These are phyloP conservation scores for Kurtzmaniella natalensis DNA, from an alignment of 1,139 yeast genomes.

Conservation along the genomic window DNA sequence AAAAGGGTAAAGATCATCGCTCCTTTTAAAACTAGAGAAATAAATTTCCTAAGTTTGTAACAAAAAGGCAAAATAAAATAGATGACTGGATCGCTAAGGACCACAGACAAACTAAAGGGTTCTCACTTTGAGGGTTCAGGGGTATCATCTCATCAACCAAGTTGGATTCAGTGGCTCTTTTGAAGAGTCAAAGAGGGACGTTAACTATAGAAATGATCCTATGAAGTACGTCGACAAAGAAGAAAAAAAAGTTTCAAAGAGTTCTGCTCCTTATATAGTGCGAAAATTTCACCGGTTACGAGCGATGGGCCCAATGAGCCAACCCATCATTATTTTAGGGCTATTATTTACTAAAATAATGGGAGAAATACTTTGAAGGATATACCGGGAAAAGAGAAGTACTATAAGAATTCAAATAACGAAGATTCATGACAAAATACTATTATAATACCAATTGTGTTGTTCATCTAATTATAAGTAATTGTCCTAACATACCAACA, in stretches of 20 bases:
- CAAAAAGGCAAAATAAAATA: conserved; percentile 50
- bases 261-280: conserved; percentile 5
- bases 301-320: too few relatives aligned
- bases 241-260: conserved; percentile 19
- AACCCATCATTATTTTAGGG: too few relatives aligned
- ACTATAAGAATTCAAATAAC: too few relatives aligned
- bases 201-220: conserved; percentile 99
- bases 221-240: conserved; percentile 56
- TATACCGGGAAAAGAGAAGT: too few relatives aligned
- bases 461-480: too few relatives aligned
- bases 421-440: too few relatives aligned
- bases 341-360: too few relatives aligned
- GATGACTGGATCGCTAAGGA: conserved; percentile 84
- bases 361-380: too few relatives aligned
- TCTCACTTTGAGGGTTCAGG: conserved; percentile 84
- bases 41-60: conserved; percentile 14
- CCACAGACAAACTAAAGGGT: conserved; percentile 77
- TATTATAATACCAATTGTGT: too few relatives aligned
- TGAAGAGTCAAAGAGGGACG: conserved; percentile 99
- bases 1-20: conserved; percentile 99
- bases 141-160: conserved; percentile 98
- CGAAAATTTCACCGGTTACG: too few relatives aligned
- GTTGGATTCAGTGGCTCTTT: conserved; percentile 99
- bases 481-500: too few relatives aligned
- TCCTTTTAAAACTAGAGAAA: conserved; percentile 51